Evolutionary conservation across 441 rosid genomes (phyloP).

Genomic region (Eutrema salsugineum): DNA sequence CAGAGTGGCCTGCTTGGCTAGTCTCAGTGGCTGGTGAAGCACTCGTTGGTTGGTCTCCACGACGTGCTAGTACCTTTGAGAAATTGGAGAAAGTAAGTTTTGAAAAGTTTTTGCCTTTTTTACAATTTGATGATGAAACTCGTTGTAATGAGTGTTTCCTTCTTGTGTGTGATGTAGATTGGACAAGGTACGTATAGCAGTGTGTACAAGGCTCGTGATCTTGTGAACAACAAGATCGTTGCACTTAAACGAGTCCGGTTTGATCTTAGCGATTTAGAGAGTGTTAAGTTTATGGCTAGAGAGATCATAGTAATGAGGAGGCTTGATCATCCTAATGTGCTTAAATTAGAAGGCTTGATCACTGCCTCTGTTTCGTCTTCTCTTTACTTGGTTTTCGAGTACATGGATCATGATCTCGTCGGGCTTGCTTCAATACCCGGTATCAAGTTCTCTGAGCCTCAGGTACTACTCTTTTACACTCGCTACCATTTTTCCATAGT

Average conservation of each 20-base stretch:
- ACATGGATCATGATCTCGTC: slow-evolving; percentile 67
- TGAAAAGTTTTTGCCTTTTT: not conserved
- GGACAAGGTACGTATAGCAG: slow-evolving; percentile 74
- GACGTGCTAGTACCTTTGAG: slow-evolving; percentile 74
- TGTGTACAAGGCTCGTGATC: slow-evolving; percentile 67
- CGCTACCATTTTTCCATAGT: not conserved
- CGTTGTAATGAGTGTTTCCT: slow-evolving; percentile 1
- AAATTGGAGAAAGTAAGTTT: slow-evolving; percentile 66
- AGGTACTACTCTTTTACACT: slow-evolving; percentile 33
- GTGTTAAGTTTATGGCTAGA: slow-evolving; percentile 71
- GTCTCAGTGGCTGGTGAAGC: slow-evolving; percentile 80
- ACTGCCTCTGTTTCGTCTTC: slow-evolving; percentile 64
- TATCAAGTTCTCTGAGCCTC: slow-evolving; percentile 54
- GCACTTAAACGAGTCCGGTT: slow-evolving; percentile 66
- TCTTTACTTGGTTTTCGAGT: slow-evolving; percentile 57
- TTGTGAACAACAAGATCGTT: slow-evolving; percentile 49
- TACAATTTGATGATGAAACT: not conserved
- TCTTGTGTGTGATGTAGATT: slow-evolving; percentile 37
- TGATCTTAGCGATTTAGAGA: slow-evolving; percentile 60
- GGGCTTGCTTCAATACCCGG: slow-evolving; percentile 61
- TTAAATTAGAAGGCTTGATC: slow-evolving; percentile 57
- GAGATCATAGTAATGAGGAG: slow-evolving; percentile 57
- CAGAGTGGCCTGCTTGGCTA: slow-evolving; percentile 96
- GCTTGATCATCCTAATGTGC: slow-evolving; percentile 65
- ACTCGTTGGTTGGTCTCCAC: slow-evolving; percentile 77